Base-by-base conservation (phyloP, 495 filamentous ascomycete genomes). In the Aspergillus affinis region DNA sequence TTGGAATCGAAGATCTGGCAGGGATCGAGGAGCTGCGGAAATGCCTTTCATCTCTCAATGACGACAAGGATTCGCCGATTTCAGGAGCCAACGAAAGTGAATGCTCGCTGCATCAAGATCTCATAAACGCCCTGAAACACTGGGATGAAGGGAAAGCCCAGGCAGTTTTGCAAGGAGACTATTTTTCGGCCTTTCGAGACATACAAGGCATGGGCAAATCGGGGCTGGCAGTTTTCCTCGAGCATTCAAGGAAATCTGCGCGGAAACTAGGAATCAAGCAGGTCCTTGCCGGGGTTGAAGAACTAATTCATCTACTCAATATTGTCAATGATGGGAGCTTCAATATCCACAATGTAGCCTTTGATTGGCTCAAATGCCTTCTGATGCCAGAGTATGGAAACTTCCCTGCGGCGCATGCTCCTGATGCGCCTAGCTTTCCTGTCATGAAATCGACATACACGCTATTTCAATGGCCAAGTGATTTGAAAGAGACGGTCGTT, bases 221-320 rank as follows among this genome's bases (percentile, higher is more conserved):
- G 74, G 71, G 88, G 67, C 74, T 93, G 10, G 83, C 88, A 15
- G 86, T 90, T 5, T 94, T 96, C 60, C 80, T 93, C 6, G 90
- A 92, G 54, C 86, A 93, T 65, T 86, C 90, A 1, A 90, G 88
- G 55, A 81, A 86, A 13, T 81, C 82, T 12, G 72, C 80, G 10
- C 81, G 81, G 63, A 84, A 84, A 58, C 66, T 76, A 7, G 66
- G 71, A 1, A 71, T 79, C n/a, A 78, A 76, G 19, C 73, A 83
- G 18, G 64, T 72, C 0, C 83, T 93, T 29, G 73, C 82, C 17
- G 84, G 83, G 18, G 75, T 80, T 7, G 79, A 82, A 44, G 81
- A 84, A 3, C 65, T 95, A 1, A 76, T 77, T 29, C 57, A 57
- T 3, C 91, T 91, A 64, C 75, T 82, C 0, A 69, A 75, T 3